These are phyloP conservation scores for Chytriomyces confervae DNA, from an alignment of 192 early-diverging fungal genomes.

Conservation along the genomic window DNA sequence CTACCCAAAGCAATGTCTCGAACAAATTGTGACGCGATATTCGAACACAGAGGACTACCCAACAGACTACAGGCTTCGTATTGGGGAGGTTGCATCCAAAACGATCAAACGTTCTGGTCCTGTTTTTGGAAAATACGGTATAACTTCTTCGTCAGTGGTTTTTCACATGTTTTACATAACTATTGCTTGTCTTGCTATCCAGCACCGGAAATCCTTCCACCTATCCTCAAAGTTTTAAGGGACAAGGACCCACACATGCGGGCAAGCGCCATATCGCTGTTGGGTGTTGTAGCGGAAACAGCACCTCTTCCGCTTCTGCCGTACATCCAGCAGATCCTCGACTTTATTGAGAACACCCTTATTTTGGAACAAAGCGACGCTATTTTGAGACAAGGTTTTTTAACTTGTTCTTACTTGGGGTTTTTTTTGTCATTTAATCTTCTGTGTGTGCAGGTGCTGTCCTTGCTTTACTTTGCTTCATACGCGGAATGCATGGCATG, in stretches of 20 bases:
- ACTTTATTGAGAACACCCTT: slow-evolving; percentile 73
- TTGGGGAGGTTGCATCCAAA: slow-evolving; percentile 89
- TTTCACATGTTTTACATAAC: slow-evolving; percentile 8
- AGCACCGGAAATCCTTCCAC: slow-evolving; percentile 42
- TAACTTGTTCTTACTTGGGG: background rate
- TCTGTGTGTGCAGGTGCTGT: slow-evolving; percentile 63
- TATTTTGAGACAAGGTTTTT: slow-evolving; percentile 68
- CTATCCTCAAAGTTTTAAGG: slow-evolving; percentile 47
- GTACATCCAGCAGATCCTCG: slow-evolving; percentile 69
- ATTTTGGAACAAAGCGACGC: slow-evolving; percentile 60
- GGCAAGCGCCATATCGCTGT: slow-evolving; percentile 46
- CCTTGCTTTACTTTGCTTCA: slow-evolving; percentile 68
- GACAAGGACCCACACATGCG: slow-evolving; percentile 42
- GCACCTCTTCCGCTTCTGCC: slow-evolving; percentile 71
- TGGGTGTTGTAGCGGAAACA: slow-evolving; percentile 66
- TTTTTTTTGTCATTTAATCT: slow-evolving; percentile 1
- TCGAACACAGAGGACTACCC: slow-evolving; percentile 31
- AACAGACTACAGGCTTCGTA: slow-evolving; percentile 75
- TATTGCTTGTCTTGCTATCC: background rate
- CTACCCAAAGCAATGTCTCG: slow-evolving; percentile 73
- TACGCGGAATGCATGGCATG: slow-evolving; percentile 70
- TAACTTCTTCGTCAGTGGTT: slow-evolving; percentile 21
- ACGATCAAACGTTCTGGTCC: slow-evolving; percentile 82
- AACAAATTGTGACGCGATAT: slow-evolving; percentile 74
- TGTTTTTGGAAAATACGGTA: slow-evolving; percentile 82